Evolutionary conservation across 805 yeast species (phyloP), one percentile per base, ranked within the genome.

Genomic region (Kuraishia borneana): DNA sequence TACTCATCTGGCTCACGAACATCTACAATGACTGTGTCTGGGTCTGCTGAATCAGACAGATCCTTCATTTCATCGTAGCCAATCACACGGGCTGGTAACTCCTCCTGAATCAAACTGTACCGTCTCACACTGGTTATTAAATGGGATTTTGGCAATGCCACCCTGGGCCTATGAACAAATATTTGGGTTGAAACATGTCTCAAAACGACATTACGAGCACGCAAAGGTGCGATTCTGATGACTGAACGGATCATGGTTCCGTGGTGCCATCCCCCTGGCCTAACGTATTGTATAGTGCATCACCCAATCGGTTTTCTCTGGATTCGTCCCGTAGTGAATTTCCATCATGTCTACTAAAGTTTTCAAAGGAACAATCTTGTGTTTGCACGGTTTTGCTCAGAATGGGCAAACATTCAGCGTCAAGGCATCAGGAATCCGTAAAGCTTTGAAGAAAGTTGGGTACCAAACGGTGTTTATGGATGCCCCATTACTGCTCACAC

Each of bases 341-440:
- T n/a, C n/a, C n/a, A n/a, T n/a, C n/a, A 28, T 30, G 25, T 28
- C 29, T 6, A 19, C 22, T 21, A 26, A 32, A 18, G 20, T 12
- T 17, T 34, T 50, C 22, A 54, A 47, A 33, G 61, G 61, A 21
- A 76, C 76, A 44, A 65, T 89, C 19, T 62, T 89, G n/a, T 89
- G 92, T 56, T 61, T 92, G 20, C 98, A 89, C 44, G 97, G 98
- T 0, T 87, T 77, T 55, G 74, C 88, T 12, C 95, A 89, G 63
- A 80, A 77, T 41, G 89, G 89, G 5, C 68, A 79, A 28, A 67
- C 79, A 10, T 89, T 89, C 58, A 80, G 94, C 36, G 83, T 81
- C 45, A 89, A 92, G 54, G 78, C 96, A 0, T 77, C 94, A 2
- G 96, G 94, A 3, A 67, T 89, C 19, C 68, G 97, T 42, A 89